Conservation (phyloP, 1,139 yeast species). For the Taphrina deformans region DNA sequence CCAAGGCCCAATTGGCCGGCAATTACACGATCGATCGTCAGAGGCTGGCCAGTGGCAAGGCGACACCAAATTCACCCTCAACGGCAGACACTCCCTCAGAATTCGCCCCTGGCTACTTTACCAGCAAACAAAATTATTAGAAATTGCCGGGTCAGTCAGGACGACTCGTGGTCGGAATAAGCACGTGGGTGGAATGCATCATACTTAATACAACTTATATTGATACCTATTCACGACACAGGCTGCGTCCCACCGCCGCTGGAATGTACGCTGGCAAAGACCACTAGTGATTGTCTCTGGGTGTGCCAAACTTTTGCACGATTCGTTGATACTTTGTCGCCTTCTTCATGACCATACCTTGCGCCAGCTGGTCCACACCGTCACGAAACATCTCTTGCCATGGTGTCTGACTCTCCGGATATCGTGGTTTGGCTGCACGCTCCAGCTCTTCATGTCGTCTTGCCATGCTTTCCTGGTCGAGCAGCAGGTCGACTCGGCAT, state of each 20-base stretch:
- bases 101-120: not conserved
- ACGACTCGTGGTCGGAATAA: too few relatives aligned
- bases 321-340: slow-evolving; percentile 42
- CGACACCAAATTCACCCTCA: not conserved
- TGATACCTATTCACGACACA: too few relatives aligned
- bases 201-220: too few relatives aligned
- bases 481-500: slow-evolving; percentile 38
- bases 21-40: not conserved
- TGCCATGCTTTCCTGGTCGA: slow-evolving; percentile 37
- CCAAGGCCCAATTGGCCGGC: not conserved
- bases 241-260: too few relatives aligned
- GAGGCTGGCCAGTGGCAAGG: not conserved
- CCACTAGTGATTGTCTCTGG: slow-evolving; percentile 40
- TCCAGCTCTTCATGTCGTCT: slow-evolving; percentile 34
- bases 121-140: not conserved
- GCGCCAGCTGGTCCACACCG: slow-evolving; percentile 40
- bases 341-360: slow-evolving; percentile 42
- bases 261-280: too few relatives aligned
- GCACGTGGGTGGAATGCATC: too few relatives aligned
- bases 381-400: slow-evolving; percentile 43
- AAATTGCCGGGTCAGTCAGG: too few relatives aligned
- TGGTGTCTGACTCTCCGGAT: slow-evolving; percentile 42
- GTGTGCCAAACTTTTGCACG: slow-evolving; percentile 36
- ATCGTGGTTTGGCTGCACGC: slow-evolving; percentile 33
- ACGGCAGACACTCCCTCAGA: not conserved